Base-by-base conservation (phyloP, 352 stramenopile genomes). In the Phytopythium montanum region DNA sequence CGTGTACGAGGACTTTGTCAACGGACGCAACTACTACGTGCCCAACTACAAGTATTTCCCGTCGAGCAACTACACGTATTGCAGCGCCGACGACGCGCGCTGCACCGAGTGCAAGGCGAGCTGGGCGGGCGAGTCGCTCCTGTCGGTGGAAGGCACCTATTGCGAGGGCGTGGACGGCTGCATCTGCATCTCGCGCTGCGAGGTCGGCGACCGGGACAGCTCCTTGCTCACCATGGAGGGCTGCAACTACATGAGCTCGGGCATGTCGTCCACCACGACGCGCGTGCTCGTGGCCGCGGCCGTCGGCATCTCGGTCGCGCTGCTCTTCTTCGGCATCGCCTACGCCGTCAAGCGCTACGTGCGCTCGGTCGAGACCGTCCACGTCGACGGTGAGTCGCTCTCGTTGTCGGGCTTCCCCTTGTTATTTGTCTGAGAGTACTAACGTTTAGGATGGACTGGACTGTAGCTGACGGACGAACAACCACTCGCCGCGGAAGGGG, bases 1-100 rank as follows among this genome's bases (percentile, higher is more conserved):
- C 18, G 19, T 64, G 16, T 78, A 78, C 57, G 55, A 74, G 46
- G 45, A 50, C 28, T 78, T 78, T 44, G 29, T 68, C 50, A 56
- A 63, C 61, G 60, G 66, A 50, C 72, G 72, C 19, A 71, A 70
- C 63, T 81, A 81, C 62, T 81, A 81, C 62, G 67, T 61, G 36
- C 72, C 72, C 12, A 54, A 76, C 41, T 72, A 76, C 62, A 71
- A 72, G 34, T 81, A 78, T 60, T 81, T 75, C 48, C 60, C 63
- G 23, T 68, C 70, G 8, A 65, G n/a, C 42, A 65, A 73, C 51
- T 76, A 73, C 62, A 62, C 62, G 33, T 82, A 82, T 59, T 82
- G 73, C 56, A 67, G 51, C 46, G 59, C 50, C 14, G 66, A 73
- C 33, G 70, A 82, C 59, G 61, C 68, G 39, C 61, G 66, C 26